Evolutionary conservation across 306 rosid genomes (phyloP).

Genomic region (Adenanthera pavonina): DNA sequence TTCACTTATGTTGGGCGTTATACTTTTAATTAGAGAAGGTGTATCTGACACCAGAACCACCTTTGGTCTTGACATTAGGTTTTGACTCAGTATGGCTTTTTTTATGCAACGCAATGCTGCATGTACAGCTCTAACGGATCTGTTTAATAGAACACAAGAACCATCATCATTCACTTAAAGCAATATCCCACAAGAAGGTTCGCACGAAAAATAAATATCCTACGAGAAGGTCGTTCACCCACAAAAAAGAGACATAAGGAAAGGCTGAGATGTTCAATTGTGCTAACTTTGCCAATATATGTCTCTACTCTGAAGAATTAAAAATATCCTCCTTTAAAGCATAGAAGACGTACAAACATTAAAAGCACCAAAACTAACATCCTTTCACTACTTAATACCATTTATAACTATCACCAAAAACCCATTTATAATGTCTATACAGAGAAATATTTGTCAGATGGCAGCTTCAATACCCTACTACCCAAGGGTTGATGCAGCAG

Average conservation of each 20-base stretch:
- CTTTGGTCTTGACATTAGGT: slow-evolving; percentile 59
- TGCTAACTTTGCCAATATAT: background rate
- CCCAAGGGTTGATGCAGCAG: background rate
- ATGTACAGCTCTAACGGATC: slow-evolving; percentile 79
- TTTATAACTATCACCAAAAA: background rate
- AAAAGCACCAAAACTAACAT: background rate
- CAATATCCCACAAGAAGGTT: background rate
- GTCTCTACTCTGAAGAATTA: slow-evolving; percentile 12
- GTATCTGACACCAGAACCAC: slow-evolving; percentile 91
- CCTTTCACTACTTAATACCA: background rate
- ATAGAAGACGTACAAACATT: background rate
- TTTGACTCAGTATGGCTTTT: slow-evolving; percentile 56
- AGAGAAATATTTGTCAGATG: background rate
- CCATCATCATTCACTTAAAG: slow-evolving; percentile 35
- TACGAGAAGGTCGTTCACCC: too few species aligned
- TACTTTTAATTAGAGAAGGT: slow-evolving; percentile 72
- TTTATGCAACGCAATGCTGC: slow-evolving; percentile 76
- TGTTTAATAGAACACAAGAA: slow-evolving; percentile 48
- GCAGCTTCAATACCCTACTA: background rate
- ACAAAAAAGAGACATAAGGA: too few species aligned
- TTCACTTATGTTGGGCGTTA: slow-evolving; percentile 60
- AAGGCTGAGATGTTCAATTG: background rate
- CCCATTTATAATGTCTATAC: background rate
- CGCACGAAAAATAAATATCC: too few species aligned
- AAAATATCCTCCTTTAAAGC: background rate